phyloP scores from a whole-genome alignment of 441 rosid species.

The Populus hybrid region DNA sequence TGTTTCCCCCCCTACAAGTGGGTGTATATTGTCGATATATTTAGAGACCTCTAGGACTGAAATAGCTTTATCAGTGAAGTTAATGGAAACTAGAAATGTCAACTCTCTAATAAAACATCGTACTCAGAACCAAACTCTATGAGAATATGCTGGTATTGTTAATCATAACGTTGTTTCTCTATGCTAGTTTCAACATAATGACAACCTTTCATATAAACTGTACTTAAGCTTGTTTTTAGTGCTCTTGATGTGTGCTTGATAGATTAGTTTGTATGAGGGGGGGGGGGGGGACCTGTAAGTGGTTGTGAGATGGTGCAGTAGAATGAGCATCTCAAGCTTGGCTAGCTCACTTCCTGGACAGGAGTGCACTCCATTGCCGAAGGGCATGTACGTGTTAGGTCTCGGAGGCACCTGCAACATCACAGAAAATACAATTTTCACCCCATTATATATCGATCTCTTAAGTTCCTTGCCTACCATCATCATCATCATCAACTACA shows the following conservation, averaged over 20 bases:
- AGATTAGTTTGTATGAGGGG: neutral
- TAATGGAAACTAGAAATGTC: too few relatives aligned
- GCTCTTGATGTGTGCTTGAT: neutral
- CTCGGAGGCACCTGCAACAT: conserved; percentile 66
- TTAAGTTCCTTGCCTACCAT: neutral
- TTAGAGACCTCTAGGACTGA: too few relatives aligned
- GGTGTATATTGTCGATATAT: neutral
- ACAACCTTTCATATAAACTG: neutral
- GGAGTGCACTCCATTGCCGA: conserved; percentile 89
- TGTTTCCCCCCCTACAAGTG: neutral
- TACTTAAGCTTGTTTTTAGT: neutral
- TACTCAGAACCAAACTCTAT: too few relatives aligned
- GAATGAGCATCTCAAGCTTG: conserved; percentile 84
- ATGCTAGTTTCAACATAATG: too few relatives aligned
- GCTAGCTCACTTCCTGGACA: conserved; percentile 98
- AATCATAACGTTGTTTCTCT: too few relatives aligned
- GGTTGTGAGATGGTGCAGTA: conserved; percentile 82
- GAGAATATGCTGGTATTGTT: too few relatives aligned
- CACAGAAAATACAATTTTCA: conserved; percentile 7
- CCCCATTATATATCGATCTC: neutral
- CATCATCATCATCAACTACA: neutral
- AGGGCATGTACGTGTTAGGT: conserved; percentile 85
- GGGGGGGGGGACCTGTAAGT: conserved; percentile 47
- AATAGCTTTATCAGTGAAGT: too few relatives aligned
- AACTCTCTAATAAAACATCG: too few relatives aligned